Percentiles rank a stretch among this genome's conserved stretches.
Conservation (phyloP, 257 asterid species). For the Paraleonurus japonicus region DNA sequence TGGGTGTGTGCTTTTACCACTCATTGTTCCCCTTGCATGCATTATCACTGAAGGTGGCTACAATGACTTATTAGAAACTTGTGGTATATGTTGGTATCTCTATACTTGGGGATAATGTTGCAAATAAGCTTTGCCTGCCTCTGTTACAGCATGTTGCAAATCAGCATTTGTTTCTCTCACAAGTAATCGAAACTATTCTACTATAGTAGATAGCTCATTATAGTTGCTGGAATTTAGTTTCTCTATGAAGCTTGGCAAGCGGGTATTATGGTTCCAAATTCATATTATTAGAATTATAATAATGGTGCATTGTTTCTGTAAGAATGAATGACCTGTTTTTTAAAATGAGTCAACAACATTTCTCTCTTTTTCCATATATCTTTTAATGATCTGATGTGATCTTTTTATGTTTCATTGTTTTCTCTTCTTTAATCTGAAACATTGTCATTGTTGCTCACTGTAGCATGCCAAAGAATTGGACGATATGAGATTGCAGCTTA, state of each 20-base stretch:
- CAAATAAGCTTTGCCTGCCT: not conserved
- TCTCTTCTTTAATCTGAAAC: not conserved
- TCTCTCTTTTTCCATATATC: not conserved
- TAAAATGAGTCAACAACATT: not conserved
- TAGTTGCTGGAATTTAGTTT: not conserved
- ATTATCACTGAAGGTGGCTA: not conserved
- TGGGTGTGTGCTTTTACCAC: not conserved
- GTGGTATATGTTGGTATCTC: not conserved
- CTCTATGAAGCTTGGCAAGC: not conserved
- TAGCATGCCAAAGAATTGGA: constrained; percentile 66
- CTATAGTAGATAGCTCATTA: not conserved
- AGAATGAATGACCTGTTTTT: not conserved
- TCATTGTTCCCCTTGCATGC: not conserved
- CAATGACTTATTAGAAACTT: not conserved
- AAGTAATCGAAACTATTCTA: not conserved
- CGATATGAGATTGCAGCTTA: constrained; percentile 58
- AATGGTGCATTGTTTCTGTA: not conserved
- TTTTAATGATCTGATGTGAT: not conserved
- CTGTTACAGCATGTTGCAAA: not conserved
- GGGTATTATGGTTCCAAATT: not conserved
- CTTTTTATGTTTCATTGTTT: not conserved
- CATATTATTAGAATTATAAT: not conserved
- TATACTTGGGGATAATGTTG: not conserved
- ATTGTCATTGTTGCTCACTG: constrained; percentile 2
- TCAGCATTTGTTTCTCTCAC: not conserved